Conservation (phyloP, 1,139 yeast species). For the Chernovozyma aurita region DNA sequence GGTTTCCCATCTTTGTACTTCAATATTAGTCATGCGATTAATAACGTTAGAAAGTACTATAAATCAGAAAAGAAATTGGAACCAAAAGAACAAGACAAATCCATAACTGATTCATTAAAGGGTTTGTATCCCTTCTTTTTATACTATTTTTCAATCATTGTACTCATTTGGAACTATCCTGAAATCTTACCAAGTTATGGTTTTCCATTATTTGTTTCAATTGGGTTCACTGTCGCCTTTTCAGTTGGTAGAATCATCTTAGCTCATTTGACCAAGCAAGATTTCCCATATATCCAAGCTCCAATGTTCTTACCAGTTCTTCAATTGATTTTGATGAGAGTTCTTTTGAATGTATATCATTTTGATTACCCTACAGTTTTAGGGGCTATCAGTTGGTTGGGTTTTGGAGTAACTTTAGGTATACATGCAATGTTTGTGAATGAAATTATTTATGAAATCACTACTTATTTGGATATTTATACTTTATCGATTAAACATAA, state of each 20-base stretch:
- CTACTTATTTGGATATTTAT: constrained; percentile 77
- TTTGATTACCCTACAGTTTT: constrained; percentile 38
- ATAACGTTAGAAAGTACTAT: constrained; percentile 60
- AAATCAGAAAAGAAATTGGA: constrained; percentile 6
- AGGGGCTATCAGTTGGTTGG: constrained; percentile 57
- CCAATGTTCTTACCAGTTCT: constrained; percentile 64
- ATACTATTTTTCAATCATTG: constrained; percentile 54
- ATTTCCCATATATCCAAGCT: constrained; percentile 67
- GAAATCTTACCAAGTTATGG: constrained; percentile 45
- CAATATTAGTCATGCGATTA: constrained; percentile 69
- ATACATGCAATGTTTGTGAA: constrained; percentile 74
- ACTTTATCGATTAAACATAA: constrained; percentile 83
- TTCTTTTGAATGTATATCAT: constrained; percentile 35
- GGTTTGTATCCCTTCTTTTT: constrained; percentile 70
- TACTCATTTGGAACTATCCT: constrained; percentile 45
- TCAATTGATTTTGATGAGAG: constrained; percentile 45
- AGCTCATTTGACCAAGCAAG: constrained; percentile 78
- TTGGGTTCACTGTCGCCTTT: constrained; percentile 77
- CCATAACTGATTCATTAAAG: constrained; percentile 37
- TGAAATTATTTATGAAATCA: constrained; percentile 81
- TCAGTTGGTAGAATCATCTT: constrained; percentile 85
- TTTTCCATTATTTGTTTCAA: constrained; percentile 60
- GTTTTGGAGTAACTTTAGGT: constrained; percentile 73
- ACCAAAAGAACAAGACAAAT: not conserved
- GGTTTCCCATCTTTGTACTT: constrained; percentile 60